phyloP scores from a whole-genome alignment of 2,329 filamentous ascomycete species.

The Trichoderma endophyticum region DNA sequence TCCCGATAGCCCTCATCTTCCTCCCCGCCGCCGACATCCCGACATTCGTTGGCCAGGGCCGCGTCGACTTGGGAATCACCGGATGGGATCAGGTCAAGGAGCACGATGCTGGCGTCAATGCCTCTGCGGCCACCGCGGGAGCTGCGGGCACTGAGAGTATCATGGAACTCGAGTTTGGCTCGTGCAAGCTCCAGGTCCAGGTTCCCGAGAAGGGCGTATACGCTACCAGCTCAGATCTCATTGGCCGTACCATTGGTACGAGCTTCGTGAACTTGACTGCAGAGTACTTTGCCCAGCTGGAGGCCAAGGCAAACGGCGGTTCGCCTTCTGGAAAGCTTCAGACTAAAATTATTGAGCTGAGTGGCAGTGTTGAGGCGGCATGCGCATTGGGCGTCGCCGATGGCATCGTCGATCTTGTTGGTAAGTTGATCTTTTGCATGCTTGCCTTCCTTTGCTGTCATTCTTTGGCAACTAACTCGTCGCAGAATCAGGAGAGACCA shows the following conservation, averaged over 20 bases:
- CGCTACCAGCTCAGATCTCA: conserved; percentile 66
- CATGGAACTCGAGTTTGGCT: conserved; percentile 85
- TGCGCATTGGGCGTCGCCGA: conserved; percentile 94
- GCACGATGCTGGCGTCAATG: conserved; percentile 66
- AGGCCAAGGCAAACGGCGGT: conserved; percentile 46
- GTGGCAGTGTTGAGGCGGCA: conserved; percentile 94
- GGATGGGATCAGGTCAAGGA: conserved; percentile 90
- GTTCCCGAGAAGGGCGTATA: conserved; percentile 82
- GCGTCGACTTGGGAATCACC: conserved; percentile 91
- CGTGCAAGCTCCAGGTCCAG: conserved; percentile 94
- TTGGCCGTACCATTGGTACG: conserved; percentile 91
- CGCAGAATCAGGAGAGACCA: conserved; percentile 93
- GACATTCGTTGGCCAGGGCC: conserved; percentile 92
- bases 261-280: conserved; percentile 86
- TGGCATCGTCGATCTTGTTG: conserved; percentile 95
- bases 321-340: conserved; percentile 53
- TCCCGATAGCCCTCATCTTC: conserved; percentile 92
- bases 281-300: conserved; percentile 79
- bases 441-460: neutral
- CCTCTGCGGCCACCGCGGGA: conserved; percentile 44
- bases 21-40: conserved; percentile 96
- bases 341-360: conserved; percentile 90
- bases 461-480: neutral
- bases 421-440: conserved; percentile 50
- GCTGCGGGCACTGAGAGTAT: conserved; percentile 73